Conservation (phyloP, 176 grass and related monocot species). For the Lolium multiflorum region DNA sequence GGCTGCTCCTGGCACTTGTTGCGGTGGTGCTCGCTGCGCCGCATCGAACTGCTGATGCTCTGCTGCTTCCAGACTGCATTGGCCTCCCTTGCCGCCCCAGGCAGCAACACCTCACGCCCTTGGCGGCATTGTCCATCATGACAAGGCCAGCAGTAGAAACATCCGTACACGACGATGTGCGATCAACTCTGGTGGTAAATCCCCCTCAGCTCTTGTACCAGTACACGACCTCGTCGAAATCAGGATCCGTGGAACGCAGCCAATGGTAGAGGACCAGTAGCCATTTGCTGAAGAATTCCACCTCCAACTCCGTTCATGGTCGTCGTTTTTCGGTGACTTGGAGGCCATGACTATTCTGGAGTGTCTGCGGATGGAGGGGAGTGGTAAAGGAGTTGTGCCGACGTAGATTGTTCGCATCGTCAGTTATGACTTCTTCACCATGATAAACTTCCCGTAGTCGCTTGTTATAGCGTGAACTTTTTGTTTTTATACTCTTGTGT, state of each 20-base stretch:
- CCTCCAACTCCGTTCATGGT: too few relatives aligned
- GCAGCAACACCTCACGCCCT: slow-evolving; percentile 64
- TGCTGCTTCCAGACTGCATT: slow-evolving; percentile 59
- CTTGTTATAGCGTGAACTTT: too few relatives aligned
- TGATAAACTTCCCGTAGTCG: too few relatives aligned
- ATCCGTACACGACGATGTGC: slow-evolving; percentile 67
- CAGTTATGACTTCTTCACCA: too few relatives aligned
- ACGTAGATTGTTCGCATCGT: too few relatives aligned
- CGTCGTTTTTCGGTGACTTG: too few relatives aligned
- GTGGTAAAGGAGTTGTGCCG: too few relatives aligned
- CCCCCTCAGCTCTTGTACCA: slow-evolving; percentile 80
- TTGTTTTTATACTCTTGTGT: too few relatives aligned
- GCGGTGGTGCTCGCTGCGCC: slow-evolving; percentile 50
- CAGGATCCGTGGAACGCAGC: slow-evolving; percentile 69
- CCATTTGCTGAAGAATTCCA: slow-evolving; percentile 85
- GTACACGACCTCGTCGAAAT: slow-evolving; percentile 74
- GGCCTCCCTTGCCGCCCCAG: slow-evolving; percentile 60
- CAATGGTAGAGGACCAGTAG: slow-evolving; percentile 75
- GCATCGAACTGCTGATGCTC: slow-evolving; percentile 71
- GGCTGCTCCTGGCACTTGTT: slow-evolving; percentile 14
- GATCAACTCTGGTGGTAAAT: slow-evolving; percentile 66
- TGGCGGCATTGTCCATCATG: slow-evolving; percentile 89
- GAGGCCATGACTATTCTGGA: too few relatives aligned
- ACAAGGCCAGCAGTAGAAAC: slow-evolving; percentile 65
- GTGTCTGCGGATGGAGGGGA: too few relatives aligned